These are phyloP conservation scores for Sordariomycetes sp. DNA, from an alignment of 2,329 filamentous ascomycete species.

Conservation along the genomic window DNA sequence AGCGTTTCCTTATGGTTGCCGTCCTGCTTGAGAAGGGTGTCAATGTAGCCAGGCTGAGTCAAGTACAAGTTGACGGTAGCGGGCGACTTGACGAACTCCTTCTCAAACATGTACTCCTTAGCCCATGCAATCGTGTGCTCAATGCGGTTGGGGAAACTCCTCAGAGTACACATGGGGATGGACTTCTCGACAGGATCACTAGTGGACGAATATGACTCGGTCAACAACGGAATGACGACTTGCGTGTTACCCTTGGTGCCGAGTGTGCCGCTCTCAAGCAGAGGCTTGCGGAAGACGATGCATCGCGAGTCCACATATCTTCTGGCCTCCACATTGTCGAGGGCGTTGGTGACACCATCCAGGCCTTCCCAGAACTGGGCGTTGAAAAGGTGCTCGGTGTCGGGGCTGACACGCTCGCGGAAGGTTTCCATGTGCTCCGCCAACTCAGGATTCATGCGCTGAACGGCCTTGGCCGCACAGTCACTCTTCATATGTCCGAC, in stretches of 20 bases:
- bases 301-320: constrained; percentile 95
- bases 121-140: constrained; percentile 99
- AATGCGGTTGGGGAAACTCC: constrained; percentile 96
- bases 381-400: constrained; percentile 91
- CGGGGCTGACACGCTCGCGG: constrained; percentile 81
- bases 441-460: constrained; percentile 92
- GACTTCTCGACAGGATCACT: constrained; percentile 97
- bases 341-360: constrained; percentile 89
- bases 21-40: constrained; percentile 79
- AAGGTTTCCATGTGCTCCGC: constrained; percentile 75
- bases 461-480: constrained; percentile 79
- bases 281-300: constrained; percentile 95
- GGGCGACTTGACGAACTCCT: constrained; percentile 84
- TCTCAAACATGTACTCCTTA: constrained; percentile 83
- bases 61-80: constrained; percentile 93
- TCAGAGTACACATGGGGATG: constrained; percentile 96
- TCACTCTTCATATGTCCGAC: constrained; percentile 97
- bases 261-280: constrained; percentile 95
- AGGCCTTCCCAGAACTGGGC: constrained; percentile 83
- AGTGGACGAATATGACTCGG: constrained; percentile 91
- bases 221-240: constrained; percentile 81
- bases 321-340: constrained; percentile 95
- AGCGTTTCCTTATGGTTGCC: constrained; percentile 92
- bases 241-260: constrained; percentile 98
- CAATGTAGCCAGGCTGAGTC: constrained; percentile 82